Conservation (phyloP, 139 green algal genomes). For the Chlorella sp. region DNA sequence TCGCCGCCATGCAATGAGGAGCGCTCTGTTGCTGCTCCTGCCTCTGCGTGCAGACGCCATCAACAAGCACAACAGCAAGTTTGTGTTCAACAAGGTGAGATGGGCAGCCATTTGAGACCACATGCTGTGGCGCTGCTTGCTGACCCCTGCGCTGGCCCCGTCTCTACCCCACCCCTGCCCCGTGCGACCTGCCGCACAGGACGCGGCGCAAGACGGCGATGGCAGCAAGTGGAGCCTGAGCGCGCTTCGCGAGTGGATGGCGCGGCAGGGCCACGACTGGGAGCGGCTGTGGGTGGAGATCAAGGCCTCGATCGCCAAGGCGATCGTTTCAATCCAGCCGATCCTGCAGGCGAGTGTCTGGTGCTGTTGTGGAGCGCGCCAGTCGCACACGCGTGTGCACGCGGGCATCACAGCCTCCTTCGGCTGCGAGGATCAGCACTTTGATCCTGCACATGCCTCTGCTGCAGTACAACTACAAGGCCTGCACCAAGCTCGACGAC, state of each 20-base stretch:
- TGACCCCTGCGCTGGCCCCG: too few species aligned
- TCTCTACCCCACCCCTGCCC: background rate
- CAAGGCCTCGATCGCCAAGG: constrained; percentile 64
- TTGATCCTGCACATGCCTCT: too few species aligned
- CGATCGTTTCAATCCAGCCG: constrained; percentile 68
- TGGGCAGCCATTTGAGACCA: background rate
- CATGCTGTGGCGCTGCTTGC: background rate
- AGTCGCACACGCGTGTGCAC: too few species aligned
- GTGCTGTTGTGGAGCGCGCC: too few species aligned
- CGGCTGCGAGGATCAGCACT: too few species aligned
- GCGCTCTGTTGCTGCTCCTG: too few species aligned
- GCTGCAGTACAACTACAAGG: constrained; percentile 68
- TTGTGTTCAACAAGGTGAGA: constrained; percentile 38
- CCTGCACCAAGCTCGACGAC: constrained; percentile 47
- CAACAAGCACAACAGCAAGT: constrained; percentile 58
- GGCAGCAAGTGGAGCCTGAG: constrained; percentile 67
- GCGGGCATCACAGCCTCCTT: too few species aligned
- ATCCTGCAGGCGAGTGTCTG: constrained; percentile 62
- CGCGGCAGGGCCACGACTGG: constrained; percentile 43
- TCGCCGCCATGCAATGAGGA: too few species aligned
- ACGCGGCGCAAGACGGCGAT: constrained; percentile 11
- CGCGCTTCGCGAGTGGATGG: constrained; percentile 47
- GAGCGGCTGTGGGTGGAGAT: constrained; percentile 58
- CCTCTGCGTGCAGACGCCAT: too few species aligned
- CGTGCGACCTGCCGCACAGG: too few species aligned